These are phyloP conservation scores for Suillus luteus DNA, from an alignment of 768 basidiomycete species.

Conservation along the genomic window DNA sequence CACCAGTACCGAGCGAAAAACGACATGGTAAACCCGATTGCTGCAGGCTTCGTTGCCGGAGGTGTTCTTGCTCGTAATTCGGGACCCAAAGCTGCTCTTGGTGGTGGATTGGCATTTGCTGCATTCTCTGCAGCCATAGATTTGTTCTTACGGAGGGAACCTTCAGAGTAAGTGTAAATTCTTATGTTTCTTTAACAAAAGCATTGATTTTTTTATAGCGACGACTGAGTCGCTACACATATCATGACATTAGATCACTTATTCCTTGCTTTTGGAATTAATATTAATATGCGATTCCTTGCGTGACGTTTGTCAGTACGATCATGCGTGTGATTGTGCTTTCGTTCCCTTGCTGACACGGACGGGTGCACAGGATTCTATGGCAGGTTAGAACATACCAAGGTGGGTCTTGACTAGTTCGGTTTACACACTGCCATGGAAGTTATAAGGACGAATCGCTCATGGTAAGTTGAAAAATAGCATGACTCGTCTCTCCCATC, in stretches of 20 bases:
- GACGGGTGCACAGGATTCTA: too few species aligned
- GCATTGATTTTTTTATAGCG: conserved; percentile 1
- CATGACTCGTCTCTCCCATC: too few species aligned
- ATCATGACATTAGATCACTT: not conserved
- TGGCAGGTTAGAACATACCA: too few species aligned
- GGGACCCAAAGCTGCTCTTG: conserved; percentile 83
- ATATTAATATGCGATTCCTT: not conserved
- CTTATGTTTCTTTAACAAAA: not conserved
- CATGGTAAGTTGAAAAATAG: too few species aligned
- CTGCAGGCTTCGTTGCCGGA: conserved; percentile 86
- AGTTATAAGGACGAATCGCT: too few species aligned
- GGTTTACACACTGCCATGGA: too few species aligned
- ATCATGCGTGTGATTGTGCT: too few species aligned
- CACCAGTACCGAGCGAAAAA: conserved; percentile 92
- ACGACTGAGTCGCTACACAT: conserved; percentile 11
- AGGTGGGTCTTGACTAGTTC: too few species aligned
- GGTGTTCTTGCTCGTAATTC: conserved; percentile 86
- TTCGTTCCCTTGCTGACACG: too few species aligned
- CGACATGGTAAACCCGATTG: conserved; percentile 89
- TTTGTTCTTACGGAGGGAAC: conserved; percentile 72
- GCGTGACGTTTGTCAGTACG: too few species aligned
- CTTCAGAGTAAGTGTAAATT: conserved; percentile 62
- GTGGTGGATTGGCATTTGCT: conserved; percentile 89
- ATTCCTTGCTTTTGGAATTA: not conserved
- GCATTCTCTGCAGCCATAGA: conserved; percentile 94